These are phyloP conservation scores for Calocera viscosa DNA, from an alignment of 768 basidiomycete species.

Conservation along the genomic window DNA sequence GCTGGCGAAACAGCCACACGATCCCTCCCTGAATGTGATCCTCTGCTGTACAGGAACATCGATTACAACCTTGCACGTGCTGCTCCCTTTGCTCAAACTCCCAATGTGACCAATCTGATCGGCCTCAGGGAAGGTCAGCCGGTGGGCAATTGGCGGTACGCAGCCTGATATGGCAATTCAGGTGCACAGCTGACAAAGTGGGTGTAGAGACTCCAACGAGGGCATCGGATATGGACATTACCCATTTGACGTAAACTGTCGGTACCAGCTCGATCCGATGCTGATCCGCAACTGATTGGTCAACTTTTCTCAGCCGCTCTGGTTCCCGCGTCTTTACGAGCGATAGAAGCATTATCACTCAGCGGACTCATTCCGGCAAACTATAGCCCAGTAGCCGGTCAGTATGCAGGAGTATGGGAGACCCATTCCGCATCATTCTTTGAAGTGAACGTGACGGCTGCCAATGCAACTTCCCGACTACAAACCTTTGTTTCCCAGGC, in stretches of 20 bases:
- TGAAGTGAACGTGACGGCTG: conserved; percentile 25
- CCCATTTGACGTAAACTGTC: conserved; percentile 35
- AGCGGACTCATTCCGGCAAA: conserved; percentile 24
- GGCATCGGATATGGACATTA: conserved; percentile 35
- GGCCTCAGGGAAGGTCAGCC: conserved; percentile 31
- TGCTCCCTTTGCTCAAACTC: conserved; percentile 28
- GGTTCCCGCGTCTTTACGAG: conserved; percentile 33
- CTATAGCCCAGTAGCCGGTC: conserved; percentile 18
- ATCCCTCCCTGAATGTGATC: neutral
- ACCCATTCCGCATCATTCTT: conserved; percentile 29
- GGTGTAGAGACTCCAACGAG: conserved; percentile 27
- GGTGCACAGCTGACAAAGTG: neutral
- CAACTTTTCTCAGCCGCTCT: conserved; percentile 23
- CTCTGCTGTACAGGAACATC: conserved; percentile 23
- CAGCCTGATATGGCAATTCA: neutral
- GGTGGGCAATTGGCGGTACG: conserved; percentile 34
- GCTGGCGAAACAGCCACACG: neutral
- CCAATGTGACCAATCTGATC: conserved; percentile 27
- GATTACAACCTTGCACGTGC: conserved; percentile 33
- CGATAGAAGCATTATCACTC: conserved; percentile 25
- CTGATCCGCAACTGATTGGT: neutral
- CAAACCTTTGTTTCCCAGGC: conserved; percentile 29
- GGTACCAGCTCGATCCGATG: conserved; percentile 8
- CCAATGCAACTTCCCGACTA: conserved; percentile 26
- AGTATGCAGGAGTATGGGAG: conserved; percentile 31